A percentile compares a stretch with the other conserved stretches of the same genome.
Evolutionary conservation across 257 asterid genomes (phyloP).

Genomic region (Ilex asprella): DNA sequence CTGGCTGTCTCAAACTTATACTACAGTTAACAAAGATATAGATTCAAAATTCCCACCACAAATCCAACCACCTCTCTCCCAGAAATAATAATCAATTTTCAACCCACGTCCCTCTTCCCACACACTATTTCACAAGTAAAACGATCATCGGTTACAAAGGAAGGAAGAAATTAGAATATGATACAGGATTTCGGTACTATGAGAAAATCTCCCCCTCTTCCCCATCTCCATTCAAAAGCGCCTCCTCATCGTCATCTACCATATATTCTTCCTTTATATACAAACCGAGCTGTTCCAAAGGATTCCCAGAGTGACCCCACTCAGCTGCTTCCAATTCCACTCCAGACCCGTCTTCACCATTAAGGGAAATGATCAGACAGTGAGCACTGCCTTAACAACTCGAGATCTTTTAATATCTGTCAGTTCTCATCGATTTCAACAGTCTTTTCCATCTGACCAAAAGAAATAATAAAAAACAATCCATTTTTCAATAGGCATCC

Average conservation of each 20-base stretch:
- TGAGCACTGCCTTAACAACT: constrained; percentile 29
- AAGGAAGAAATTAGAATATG: no score
- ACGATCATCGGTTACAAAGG: no score
- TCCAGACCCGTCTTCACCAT: constrained; percentile 9
- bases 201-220: constrained; percentile 54
- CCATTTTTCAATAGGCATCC: no score
- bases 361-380: constrained; percentile 4
- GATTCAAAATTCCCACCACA: no score
- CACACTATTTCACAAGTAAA: no score
- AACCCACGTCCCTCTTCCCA: no score
- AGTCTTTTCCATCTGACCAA: constrained; percentile 38
- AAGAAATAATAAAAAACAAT: neutral
- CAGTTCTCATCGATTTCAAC: constrained; percentile 35
- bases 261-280: constrained; percentile 31
- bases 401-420: constrained; percentile 36
- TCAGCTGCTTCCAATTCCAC: neutral
- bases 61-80: no score
- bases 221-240: constrained; percentile 22
- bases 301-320: constrained; percentile 14
- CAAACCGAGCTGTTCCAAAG: constrained; percentile 52
- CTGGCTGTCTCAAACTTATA: no score
- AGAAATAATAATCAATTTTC: no score
- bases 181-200: neutral
- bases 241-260: constrained; percentile 24
- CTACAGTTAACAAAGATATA: no score